Evolutionary conservation across 1,139 yeast genomes (phyloP).

Genomic region (Arxiozyma telluris): DNA sequence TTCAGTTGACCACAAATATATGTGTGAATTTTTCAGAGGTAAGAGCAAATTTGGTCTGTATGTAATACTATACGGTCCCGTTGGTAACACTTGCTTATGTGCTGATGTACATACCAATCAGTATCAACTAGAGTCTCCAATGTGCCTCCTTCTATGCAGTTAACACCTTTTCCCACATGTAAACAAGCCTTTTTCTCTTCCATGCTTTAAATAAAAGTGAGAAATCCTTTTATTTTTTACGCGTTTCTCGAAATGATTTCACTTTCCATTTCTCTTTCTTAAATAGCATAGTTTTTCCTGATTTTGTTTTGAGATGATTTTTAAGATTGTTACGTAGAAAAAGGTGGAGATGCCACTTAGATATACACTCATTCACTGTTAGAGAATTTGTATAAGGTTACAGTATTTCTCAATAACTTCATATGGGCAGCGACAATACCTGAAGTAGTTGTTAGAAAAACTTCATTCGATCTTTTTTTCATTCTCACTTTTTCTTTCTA

Average conservation of each 20-base stretch:
- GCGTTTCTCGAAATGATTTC: neutral
- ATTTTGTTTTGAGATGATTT: neutral
- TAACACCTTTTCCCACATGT: neutral
- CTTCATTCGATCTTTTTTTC: neutral
- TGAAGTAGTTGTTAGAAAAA: neutral
- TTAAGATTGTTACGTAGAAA: too few relatives aligned
- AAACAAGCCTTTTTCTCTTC: neutral
- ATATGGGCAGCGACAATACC: neutral
- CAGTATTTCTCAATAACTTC: neutral
- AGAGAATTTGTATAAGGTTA: too few relatives aligned
- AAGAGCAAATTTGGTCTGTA: neutral
- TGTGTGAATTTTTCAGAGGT: neutral
- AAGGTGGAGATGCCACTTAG: neutral
- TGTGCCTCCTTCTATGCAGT: neutral
- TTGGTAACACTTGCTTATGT: neutral
- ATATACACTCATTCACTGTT: neutral
- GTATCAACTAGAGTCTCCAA: neutral
- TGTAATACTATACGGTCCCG: neutral
- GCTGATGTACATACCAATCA: neutral
- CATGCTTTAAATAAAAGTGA: neutral
- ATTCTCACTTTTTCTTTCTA: too few relatives aligned
- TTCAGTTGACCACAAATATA: too few relatives aligned
- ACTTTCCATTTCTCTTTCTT: neutral
- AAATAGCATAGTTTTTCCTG: neutral
- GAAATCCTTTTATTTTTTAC: neutral